phyloP scores from a whole-genome alignment of 768 basidiomycete species.

The Atractiella rhizophila region DNA sequence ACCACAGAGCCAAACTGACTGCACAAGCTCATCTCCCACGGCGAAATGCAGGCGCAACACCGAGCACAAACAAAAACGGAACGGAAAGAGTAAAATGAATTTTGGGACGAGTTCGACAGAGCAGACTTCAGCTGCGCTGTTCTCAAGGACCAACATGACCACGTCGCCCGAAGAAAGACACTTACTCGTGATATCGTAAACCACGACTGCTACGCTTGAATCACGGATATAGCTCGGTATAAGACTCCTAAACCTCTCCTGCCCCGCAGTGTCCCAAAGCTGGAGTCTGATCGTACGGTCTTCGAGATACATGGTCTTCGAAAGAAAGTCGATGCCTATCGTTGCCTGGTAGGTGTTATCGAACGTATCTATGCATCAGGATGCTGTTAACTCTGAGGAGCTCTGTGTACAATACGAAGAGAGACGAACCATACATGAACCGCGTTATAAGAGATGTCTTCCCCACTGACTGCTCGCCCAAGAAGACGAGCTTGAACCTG shows the following conservation, averaged over 20 bases:
- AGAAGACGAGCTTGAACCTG: constrained; percentile 19
- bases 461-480: constrained; percentile 38
- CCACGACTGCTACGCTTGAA: constrained; percentile 93
- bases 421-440: constrained; percentile 21
- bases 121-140: no score
- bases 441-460: constrained; percentile 97
- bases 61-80: no score
- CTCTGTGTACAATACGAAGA: constrained; percentile 60
- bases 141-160: no score
- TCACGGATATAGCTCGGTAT: constrained; percentile 98
- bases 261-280: constrained; percentile 94
- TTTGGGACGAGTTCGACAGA: no score
- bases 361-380: no score
- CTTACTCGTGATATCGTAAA: constrained; percentile 95
- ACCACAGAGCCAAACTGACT: no score
- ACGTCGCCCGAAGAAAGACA: constrained; percentile 12
- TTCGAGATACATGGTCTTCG: constrained; percentile 98
- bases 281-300: constrained; percentile 93
- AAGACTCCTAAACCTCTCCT: constrained; percentile 90
- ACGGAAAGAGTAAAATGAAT: no score
- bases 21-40: no score
- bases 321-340: constrained; percentile 94
- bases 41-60: no score
- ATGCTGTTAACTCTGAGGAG: no score
- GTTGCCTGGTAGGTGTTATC: constrained; percentile 92